phyloP scores from a whole-genome alignment of 345 rosid genomes.

The Linum trigynum region DNA sequence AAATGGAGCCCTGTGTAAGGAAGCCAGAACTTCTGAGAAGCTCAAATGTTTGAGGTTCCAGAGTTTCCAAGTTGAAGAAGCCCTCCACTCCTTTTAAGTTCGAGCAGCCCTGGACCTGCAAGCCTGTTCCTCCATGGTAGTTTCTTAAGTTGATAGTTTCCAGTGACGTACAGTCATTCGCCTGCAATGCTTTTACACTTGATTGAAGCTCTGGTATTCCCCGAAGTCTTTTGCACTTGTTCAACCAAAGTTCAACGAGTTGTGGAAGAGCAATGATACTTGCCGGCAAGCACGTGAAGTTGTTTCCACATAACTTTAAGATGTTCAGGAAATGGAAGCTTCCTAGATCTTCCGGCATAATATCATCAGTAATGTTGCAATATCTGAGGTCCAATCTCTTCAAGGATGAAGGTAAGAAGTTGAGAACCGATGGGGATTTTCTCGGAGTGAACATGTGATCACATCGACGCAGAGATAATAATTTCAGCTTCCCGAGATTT shows the following conservation, averaged over 20 bases:
- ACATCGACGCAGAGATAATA: not conserved
- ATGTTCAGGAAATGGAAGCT: not conserved
- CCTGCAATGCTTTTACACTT: conserved; percentile 2
- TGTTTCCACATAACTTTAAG: conserved; percentile 12
- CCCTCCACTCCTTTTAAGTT: conserved; percentile 10
- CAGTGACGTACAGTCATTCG: conserved; percentile 3
- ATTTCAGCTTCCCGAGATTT: not conserved
- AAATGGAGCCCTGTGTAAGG: not conserved
- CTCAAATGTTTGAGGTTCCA: conserved; percentile 1
- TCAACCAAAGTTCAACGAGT: not conserved
- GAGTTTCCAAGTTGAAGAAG: conserved; percentile 11
- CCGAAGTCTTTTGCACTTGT: conserved; percentile 8
- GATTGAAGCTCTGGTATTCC: conserved; percentile 9
- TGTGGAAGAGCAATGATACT: conserved; percentile 5
- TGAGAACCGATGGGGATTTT: not conserved
- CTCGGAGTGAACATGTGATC: not conserved
- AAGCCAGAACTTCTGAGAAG: not conserved
- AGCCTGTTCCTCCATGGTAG: not conserved
- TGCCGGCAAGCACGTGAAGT: conserved; percentile 8
- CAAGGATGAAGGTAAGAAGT: not conserved
- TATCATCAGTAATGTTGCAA: not conserved
- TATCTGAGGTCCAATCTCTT: not conserved
- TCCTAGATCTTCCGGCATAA: not conserved
- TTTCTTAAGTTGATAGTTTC: conserved; percentile 2
- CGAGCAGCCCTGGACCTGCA: conserved; percentile 2